Percentiles rank a stretch among this genome's conserved stretches.
Conservation (phyloP, 2,329 filamentous ascomycete genomes). For the Calonectria fujianensis region DNA sequence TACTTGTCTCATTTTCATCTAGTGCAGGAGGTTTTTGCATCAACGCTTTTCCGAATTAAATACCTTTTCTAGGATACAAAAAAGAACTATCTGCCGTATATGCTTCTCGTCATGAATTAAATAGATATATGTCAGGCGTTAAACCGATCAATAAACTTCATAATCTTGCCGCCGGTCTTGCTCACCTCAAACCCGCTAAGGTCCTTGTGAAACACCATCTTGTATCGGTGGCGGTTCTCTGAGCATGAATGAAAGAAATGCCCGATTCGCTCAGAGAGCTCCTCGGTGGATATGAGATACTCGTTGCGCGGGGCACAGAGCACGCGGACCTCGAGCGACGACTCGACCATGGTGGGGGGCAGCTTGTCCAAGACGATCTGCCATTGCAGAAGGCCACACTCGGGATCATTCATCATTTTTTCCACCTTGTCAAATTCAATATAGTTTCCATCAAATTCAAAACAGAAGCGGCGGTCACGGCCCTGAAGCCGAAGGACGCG, state of each 20-base stretch:
- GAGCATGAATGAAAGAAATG: slow-evolving; percentile 51
- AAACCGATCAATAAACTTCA: slow-evolving; percentile 55
- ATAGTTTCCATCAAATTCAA: slow-evolving; percentile 63
- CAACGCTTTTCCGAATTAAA: background rate
- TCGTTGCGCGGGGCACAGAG: slow-evolving; percentile 44
- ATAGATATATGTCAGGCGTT: background rate
- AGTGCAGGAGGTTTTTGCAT: too few species aligned
- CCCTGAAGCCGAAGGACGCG: slow-evolving; percentile 63
- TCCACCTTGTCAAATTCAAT: slow-evolving; percentile 60
- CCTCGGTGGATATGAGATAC: slow-evolving; percentile 30
- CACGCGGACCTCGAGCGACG: slow-evolving; percentile 53
- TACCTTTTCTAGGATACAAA: background rate
- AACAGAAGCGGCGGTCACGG: slow-evolving; percentile 65
- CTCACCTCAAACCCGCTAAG: slow-evolving; percentile 56
- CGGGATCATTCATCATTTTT: slow-evolving; percentile 47
- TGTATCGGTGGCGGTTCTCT: slow-evolving; percentile 57
- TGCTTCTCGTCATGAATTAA: background rate
- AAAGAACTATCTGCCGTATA: background rate
- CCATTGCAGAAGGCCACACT: slow-evolving; percentile 63
- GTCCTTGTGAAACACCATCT: slow-evolving; percentile 60
- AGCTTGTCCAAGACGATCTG: slow-evolving; percentile 62
- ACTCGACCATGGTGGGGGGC: slow-evolving; percentile 50
- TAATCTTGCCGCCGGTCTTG: slow-evolving; percentile 52
- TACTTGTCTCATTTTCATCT: background rate
- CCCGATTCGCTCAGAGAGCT: slow-evolving; percentile 48